Conservation (phyloP, 2,329 filamentous ascomycete genomes). For the Colletotrichum eremochloae region DNA sequence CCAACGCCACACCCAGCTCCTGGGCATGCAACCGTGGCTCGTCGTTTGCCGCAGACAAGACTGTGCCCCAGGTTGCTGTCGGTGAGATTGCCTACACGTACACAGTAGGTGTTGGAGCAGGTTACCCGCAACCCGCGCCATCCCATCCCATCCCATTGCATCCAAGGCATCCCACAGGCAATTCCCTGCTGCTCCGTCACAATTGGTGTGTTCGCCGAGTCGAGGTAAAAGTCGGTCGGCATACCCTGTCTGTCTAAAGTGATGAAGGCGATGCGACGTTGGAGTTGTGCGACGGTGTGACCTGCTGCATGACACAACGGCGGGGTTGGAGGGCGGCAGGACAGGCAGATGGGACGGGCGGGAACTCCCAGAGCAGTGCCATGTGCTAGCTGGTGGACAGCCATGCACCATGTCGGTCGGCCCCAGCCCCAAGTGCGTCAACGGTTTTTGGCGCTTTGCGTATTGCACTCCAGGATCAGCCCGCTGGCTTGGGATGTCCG, state of each 20-base stretch:
- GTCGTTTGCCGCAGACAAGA: slow-evolving; percentile 6
- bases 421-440: slow-evolving; percentile 14
- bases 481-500: slow-evolving; percentile 1
- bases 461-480: slow-evolving; percentile 14
- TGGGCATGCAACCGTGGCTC: slow-evolving; percentile 21
- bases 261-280: slow-evolving; percentile 37
- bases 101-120: not conserved
- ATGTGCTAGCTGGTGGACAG: slow-evolving; percentile 30
- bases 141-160: slow-evolving; percentile 2
- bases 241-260: slow-evolving; percentile 29
- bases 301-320: slow-evolving; percentile 35
- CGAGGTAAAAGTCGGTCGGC: slow-evolving; percentile 5
- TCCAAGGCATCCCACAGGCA: slow-evolving; percentile 10
- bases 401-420: slow-evolving; percentile 24
- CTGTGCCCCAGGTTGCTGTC: slow-evolving; percentile 1
- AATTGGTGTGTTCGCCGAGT: slow-evolving; percentile 10
- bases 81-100: not conserved
- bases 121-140: slow-evolving; percentile 7
- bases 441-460: slow-evolving; percentile 11
- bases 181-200: slow-evolving; percentile 12
- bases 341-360: slow-evolving; percentile 39
- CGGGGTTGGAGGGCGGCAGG: slow-evolving; percentile 22
- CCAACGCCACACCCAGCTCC: not conserved
- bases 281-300: slow-evolving; percentile 31
- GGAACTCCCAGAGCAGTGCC: slow-evolving; percentile 37